Base-by-base conservation (phyloP, 176 grass and related monocot species). In the Eleusine indica region DNA sequence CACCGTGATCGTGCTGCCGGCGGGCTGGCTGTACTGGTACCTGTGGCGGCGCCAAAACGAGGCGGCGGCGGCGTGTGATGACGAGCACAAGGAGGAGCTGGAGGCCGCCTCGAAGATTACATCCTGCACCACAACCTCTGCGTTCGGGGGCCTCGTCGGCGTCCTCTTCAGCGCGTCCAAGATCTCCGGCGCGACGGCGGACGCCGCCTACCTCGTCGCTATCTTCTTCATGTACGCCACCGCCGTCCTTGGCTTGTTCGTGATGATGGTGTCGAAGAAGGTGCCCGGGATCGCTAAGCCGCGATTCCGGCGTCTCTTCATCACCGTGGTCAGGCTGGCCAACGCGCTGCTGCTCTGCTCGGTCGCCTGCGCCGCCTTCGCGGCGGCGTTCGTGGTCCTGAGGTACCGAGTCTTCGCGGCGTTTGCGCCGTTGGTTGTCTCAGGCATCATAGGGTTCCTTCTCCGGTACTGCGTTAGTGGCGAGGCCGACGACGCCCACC, bases 271-370 rank as follows among this genome's bases (percentile, higher is more conserved):
- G 62, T 46, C 22, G 0, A 66, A 49, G 61, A 75, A 52, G 4
- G 82, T 67, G 13, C 13, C 37, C 3, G 5, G 14, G 57, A 29
- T 76, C 72, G 15, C 7, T 9, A 4, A 46, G 8, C 46, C 0
- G 7, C 13, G 1, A 1, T 5, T 65, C 58, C 60, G 46, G 35
- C 12, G 15, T 21, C 2, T 68, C 5, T 6, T 32, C 63, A 13
- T 68, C 70, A 4, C 6, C 0, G 57, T 4, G 41, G 32, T 51
- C 0, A 65, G 19, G 70, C 3, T 74, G 1, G 10, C 64, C 0
- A 84, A 84, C 51, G 82, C 38, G 9, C n/a, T 84, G n/a, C 30
- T 84, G 73, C 82, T 84, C 16, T 84, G 63, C 73, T 22, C 39
- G 37, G 22, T 84, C 12, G 73, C 82, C 0, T 57, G 21, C 10